Conservation (phyloP, 441 rosid species). For the Populus tomentosa region DNA sequence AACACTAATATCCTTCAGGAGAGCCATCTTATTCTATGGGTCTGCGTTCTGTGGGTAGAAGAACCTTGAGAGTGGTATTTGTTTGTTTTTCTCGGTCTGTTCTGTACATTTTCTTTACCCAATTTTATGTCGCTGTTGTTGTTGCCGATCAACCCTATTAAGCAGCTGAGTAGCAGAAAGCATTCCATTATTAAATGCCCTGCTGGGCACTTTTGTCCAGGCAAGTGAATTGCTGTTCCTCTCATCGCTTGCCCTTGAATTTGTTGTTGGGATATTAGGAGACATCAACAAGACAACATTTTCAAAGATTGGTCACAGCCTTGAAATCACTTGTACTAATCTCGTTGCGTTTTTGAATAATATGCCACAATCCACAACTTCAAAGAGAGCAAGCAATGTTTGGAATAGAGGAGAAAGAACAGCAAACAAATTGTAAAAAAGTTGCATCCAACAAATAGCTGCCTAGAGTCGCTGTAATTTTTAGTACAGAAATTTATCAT, state of each 20-base stretch:
- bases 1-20: neutral
- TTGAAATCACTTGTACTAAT: neutral
- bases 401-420: constrained; percentile 16
- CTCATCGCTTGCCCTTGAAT: too few relatives aligned
- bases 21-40: constrained; percentile 18
- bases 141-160: neutral
- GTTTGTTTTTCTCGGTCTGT: neutral
- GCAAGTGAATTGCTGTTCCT: too few relatives aligned
- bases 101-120: neutral
- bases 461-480: constrained; percentile 16
- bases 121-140: neutral
- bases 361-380: neutral
- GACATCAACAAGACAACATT: too few relatives aligned
- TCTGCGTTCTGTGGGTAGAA: constrained; percentile 41
- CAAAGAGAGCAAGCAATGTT: constrained; percentile 16
- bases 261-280: too few relatives aligned
- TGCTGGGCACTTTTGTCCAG: neutral
- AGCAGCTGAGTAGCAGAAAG: neutral
- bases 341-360: neutral
- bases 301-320: neutral
- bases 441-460: constrained; percentile 23
- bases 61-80: constrained; percentile 9
- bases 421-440: constrained; percentile 16
- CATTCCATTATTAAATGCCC: neutral
- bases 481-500: constrained; percentile 18